A percentile compares a stretch with the other conserved stretches of the same genome.
Conservation (phyloP, 306 rosid genomes). For the Crotalaria pallida region DNA sequence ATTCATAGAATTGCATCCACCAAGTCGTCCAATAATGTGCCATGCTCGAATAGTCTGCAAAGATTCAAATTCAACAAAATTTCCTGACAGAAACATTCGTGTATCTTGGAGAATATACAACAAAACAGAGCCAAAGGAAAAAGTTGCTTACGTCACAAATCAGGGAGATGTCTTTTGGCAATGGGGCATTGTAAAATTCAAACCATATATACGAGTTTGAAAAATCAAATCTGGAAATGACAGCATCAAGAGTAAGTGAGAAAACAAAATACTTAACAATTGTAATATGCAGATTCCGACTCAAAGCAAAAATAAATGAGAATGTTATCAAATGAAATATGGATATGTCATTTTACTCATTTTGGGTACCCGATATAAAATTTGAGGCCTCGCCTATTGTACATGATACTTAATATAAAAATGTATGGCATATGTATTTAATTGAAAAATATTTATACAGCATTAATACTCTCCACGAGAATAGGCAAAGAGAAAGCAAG, state of each 20-base stretch:
- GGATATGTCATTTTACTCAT: too few relatives aligned
- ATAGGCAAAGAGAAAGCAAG: background rate
- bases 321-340: background rate
- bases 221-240: slow-evolving; percentile 64
- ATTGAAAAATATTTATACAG: background rate
- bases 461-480: background rate
- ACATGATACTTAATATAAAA: background rate
- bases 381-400: background rate
- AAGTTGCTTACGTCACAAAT: slow-evolving; percentile 73
- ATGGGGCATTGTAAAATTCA: slow-evolving; percentile 75
- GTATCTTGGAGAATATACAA: background rate
- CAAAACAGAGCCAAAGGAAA: background rate
- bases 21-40: slow-evolving; percentile 87
- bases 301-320: background rate
- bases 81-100: background rate
- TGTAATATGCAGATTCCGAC: background rate
- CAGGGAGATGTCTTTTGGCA: slow-evolving; percentile 68
- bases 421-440: background rate
- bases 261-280: slow-evolving; percentile 2
- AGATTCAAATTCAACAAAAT: slow-evolving; percentile 26
- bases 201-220: slow-evolving; percentile 89
- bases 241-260: background rate
- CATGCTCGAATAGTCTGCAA: slow-evolving; percentile 72
- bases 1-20: slow-evolving; percentile 93
- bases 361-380: background rate